phyloP scores from a whole-genome alignment of 306 rosid species.

The Clitoria ternatea region DNA sequence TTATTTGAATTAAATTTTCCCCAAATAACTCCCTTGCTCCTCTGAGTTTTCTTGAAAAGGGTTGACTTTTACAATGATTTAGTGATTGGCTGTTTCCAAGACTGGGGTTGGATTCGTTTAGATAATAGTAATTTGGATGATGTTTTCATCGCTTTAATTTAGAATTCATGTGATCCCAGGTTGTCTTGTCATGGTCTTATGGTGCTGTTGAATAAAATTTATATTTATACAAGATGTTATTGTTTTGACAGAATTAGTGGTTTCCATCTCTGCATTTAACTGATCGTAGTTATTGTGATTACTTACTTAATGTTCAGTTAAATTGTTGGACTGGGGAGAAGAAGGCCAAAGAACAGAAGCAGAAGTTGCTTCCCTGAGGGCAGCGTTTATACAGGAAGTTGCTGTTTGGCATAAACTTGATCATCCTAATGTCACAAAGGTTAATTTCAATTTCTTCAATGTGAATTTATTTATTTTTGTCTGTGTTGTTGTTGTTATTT shows the following conservation, averaged over 20 bases:
- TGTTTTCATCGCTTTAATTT: slow-evolving; percentile 31
- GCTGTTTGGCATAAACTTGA: slow-evolving; percentile 99
- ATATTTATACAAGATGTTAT: background rate
- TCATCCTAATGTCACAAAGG: slow-evolving; percentile 98
- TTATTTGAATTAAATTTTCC: slow-evolving; percentile 10
- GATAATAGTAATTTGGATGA: slow-evolving; percentile 34
- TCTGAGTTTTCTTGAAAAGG: slow-evolving; percentile 10
- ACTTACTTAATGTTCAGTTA: slow-evolving; percentile 50
- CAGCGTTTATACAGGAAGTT: slow-evolving; percentile 95
- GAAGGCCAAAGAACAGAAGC: slow-evolving; percentile 96
- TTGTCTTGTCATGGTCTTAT: slow-evolving; percentile 23
- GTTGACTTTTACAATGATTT: slow-evolving; percentile 36
- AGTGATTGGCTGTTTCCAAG: slow-evolving; percentile 44
- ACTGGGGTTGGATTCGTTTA: slow-evolving; percentile 46
- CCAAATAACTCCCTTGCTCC: background rate
- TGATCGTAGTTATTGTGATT: slow-evolving; percentile 20
- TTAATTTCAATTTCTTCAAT: slow-evolving; percentile 29
- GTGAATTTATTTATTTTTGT: background rate
- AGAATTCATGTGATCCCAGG: slow-evolving; percentile 49
- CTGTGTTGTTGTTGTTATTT: background rate
- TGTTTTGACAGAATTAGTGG: slow-evolving; percentile 2
- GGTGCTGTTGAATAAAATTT: slow-evolving; percentile 11
- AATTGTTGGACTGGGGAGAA: slow-evolving; percentile 98
- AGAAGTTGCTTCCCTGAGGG: slow-evolving; percentile 80
- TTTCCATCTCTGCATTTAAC: slow-evolving; percentile 2